Conservation (phyloP, 1,139 yeast genomes). For the Eremothecium cymbalariae region DNA sequence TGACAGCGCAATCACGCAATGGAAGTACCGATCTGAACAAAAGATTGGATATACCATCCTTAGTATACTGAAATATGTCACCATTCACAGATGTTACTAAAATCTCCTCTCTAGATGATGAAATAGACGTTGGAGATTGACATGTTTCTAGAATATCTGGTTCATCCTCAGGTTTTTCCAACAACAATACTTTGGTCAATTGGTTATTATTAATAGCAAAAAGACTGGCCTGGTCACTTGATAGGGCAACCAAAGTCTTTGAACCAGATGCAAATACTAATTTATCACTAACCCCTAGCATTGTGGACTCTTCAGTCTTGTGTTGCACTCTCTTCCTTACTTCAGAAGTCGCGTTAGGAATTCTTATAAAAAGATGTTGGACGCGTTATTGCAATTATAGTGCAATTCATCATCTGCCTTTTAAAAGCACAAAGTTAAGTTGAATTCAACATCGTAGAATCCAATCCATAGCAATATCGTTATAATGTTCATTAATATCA, state of each 20-base stretch:
- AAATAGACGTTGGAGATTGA: slow-evolving; percentile 18
- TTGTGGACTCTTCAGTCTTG: too few species aligned
- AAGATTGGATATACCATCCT: slow-evolving; percentile 14
- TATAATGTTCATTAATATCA: too few species aligned
- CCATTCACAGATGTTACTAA: slow-evolving; percentile 25
- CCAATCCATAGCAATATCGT: too few species aligned
- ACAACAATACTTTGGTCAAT: slow-evolving; percentile 22
- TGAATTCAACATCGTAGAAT: too few species aligned
- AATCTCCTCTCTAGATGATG: slow-evolving; percentile 6
- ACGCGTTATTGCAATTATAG: too few species aligned
- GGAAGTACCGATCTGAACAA: slow-evolving; percentile 43
- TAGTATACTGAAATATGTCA: slow-evolving; percentile 20
- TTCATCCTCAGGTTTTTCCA: slow-evolving; percentile 25
- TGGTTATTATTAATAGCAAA: slow-evolving; percentile 28
- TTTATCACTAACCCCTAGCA: slow-evolving; percentile 14
- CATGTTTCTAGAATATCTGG: slow-evolving; percentile 29
- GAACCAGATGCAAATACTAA: slow-evolving; percentile 29
- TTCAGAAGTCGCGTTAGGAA: too few species aligned
- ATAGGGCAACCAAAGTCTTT: slow-evolving; percentile 22
- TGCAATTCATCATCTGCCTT: too few species aligned
- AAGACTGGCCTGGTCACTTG: slow-evolving; percentile 19
- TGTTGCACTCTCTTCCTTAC: too few species aligned
- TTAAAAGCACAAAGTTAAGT: too few species aligned
- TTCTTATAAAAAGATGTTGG: too few species aligned
- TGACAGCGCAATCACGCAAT: slow-evolving; percentile 54